phyloP scores from a whole-genome alignment of 1,284 basidiomycete genomes.

The Exobasidium cylindrosporum region DNA sequence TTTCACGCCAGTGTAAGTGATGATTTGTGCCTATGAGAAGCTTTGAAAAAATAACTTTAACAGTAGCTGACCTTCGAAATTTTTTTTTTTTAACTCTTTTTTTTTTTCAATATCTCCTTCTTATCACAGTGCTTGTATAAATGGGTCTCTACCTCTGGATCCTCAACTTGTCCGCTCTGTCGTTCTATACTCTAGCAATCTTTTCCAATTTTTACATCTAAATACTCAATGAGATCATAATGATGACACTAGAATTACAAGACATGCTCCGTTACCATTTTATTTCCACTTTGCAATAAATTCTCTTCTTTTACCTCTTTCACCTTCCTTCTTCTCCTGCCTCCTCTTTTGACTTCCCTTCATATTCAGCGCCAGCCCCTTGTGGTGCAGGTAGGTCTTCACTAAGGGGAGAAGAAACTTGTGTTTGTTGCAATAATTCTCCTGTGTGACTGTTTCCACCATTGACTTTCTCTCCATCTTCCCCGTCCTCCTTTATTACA shows the following conservation, averaged over 20 bases:
- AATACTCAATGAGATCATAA: neutral
- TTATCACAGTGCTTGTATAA: slow-evolving; percentile 56
- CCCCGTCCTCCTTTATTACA: neutral
- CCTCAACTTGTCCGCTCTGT: slow-evolving; percentile 86
- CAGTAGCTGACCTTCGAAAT: too few relatives aligned
- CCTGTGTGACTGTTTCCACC: too few relatives aligned
- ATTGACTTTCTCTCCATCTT: neutral
- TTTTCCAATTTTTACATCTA: too few relatives aligned
- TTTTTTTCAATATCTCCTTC: slow-evolving; percentile 16
- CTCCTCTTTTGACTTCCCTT: neutral
- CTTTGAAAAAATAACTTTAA: too few relatives aligned
- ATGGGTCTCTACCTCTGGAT: slow-evolving; percentile 85
- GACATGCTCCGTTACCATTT: neutral
- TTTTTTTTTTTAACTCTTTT: neutral
- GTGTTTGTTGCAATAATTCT: neutral
- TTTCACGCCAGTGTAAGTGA: slow-evolving; percentile 84
- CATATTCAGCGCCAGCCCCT: neutral
- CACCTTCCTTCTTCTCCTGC: neutral
- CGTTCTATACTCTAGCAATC: slow-evolving; percentile 60
- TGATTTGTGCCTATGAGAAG: slow-evolving; percentile 56
- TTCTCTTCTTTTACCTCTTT: neutral
- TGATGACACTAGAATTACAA: neutral
- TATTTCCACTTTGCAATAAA: neutral
- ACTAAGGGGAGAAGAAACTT: neutral
- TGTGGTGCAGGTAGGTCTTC: slow-evolving; percentile 7